phyloP scores from a whole-genome alignment of 2,329 filamentous ascomycete genomes.

The Emergomyces pasteurianus region DNA sequence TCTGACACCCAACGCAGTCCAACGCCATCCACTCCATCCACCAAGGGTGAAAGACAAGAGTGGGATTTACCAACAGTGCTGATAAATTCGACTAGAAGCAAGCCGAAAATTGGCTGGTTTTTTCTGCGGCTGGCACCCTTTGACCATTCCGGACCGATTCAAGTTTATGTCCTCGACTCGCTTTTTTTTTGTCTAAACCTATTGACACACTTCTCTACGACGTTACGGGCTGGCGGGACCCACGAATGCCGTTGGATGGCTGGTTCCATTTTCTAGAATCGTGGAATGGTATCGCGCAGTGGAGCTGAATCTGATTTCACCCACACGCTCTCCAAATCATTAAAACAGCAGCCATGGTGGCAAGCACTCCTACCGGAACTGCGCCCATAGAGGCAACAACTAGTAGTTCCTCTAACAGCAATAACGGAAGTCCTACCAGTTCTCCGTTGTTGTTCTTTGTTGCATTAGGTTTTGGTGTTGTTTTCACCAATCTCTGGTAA shows the following conservation, averaged over 20 bases:
- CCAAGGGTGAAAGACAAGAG: too few species aligned
- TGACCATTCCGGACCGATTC: neutral
- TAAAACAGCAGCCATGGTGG: neutral
- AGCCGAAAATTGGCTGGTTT: neutral
- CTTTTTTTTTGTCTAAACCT: neutral
- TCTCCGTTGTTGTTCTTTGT: constrained; percentile 85
- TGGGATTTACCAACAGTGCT: neutral
- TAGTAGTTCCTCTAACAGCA: neutral
- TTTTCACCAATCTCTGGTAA: constrained; percentile 98
- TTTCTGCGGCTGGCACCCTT: neutral
- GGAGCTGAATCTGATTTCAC: neutral
- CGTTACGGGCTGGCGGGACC: neutral
- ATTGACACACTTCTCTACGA: neutral
- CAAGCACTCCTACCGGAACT: neutral
- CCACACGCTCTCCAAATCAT: neutral
- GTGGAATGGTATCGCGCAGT: neutral
- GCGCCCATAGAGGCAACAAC: neutral
- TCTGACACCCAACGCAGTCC: neutral
- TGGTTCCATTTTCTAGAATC: neutral
- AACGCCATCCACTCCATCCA: neutral
- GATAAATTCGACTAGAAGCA: neutral
- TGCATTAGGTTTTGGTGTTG: constrained; percentile 89
- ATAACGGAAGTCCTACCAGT: constrained; percentile 43
- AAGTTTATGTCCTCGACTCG: too few species aligned
- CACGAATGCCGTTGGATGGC: neutral